Conservation (phyloP, 352 stramenopile genomes). For the Globisporangium barbulae region DNA sequence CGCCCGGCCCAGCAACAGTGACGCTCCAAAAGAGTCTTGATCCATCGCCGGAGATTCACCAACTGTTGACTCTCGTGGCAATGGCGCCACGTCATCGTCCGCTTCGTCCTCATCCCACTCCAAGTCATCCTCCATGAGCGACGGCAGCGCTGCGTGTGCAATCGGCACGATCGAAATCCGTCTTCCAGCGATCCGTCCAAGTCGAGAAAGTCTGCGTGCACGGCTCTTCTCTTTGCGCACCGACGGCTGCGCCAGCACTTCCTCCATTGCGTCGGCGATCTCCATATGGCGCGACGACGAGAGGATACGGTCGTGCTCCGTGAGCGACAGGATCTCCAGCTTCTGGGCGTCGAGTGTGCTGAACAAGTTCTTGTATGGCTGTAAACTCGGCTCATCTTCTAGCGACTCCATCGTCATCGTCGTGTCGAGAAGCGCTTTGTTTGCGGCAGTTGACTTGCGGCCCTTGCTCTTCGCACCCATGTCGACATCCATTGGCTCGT, state of each 20-base stretch:
- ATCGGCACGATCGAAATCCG: slow-evolving; percentile 48
- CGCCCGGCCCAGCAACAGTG: neutral
- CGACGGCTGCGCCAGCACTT: slow-evolving; percentile 59
- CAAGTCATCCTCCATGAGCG: slow-evolving; percentile 40
- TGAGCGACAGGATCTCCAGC: slow-evolving; percentile 62
- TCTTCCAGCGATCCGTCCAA: slow-evolving; percentile 47
- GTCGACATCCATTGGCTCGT: slow-evolving; percentile 11
- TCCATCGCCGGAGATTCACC: neutral
- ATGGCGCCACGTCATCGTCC: slow-evolving; percentile 20
- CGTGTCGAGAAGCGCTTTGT: slow-evolving; percentile 5
- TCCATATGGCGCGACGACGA: slow-evolving; percentile 58
- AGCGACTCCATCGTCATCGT: slow-evolving; percentile 17
- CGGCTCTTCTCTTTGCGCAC: slow-evolving; percentile 55
- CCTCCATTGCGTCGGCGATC: slow-evolving; percentile 78
- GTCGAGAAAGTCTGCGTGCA: slow-evolving; percentile 53
- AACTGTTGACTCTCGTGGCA: neutral
- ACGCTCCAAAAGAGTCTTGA: neutral
- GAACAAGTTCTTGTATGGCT: slow-evolving; percentile 53
- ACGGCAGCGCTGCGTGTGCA: slow-evolving; percentile 23
- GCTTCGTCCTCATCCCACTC: slow-evolving; percentile 51
- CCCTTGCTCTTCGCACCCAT: neutral
- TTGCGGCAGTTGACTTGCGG: neutral
- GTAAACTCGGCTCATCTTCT: slow-evolving; percentile 26
- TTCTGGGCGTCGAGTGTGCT: slow-evolving; percentile 43
- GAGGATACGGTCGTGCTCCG: slow-evolving; percentile 55